These are phyloP conservation scores for Leccinellum luteum DNA, from an alignment of 768 basidiomycete genomes.

Conservation along the genomic window DNA sequence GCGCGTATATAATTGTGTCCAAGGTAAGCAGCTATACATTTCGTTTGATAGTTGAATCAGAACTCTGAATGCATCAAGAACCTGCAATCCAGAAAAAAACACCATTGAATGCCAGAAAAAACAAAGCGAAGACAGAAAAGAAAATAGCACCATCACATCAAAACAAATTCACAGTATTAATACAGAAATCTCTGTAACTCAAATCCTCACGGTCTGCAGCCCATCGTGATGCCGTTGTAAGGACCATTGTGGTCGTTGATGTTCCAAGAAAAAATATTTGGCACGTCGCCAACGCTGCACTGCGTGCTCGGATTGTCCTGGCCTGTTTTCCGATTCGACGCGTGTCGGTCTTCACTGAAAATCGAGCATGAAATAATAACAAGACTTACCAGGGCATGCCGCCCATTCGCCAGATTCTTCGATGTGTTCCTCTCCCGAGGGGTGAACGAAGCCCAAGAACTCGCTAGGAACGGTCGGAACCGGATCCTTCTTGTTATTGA, in stretches of 20 bases:
- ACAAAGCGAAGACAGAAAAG: too few relatives aligned
- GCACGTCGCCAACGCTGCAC: constrained; percentile 21
- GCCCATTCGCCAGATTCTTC: constrained; percentile 49
- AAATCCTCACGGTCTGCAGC: too few relatives aligned
- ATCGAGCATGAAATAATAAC: not conserved
- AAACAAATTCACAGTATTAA: too few relatives aligned
- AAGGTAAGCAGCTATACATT: too few relatives aligned
- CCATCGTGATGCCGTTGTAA: constrained; percentile 30
- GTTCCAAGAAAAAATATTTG: constrained; percentile 44
- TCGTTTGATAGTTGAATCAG: too few relatives aligned
- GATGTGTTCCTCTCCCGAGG: constrained; percentile 44
- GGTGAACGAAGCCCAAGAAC: constrained; percentile 41
- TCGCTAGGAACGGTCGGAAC: constrained; percentile 35
- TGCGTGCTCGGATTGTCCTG: constrained; percentile 55
- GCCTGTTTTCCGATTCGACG: constrained; percentile 23
- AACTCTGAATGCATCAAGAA: too few relatives aligned
- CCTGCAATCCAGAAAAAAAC: too few relatives aligned
- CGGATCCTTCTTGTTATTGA: constrained; percentile 50
- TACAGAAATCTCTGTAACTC: too few relatives aligned
- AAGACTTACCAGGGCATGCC: constrained; percentile 45
- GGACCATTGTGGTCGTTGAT: constrained; percentile 46
- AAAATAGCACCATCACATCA: too few relatives aligned
- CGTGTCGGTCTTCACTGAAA: not conserved
- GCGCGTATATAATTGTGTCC: too few relatives aligned
- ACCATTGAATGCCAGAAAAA: too few relatives aligned